Evolutionary conservation across 2,329 filamentous ascomycete genomes (phyloP).

Genomic region (Cryphonectria nitschkei): DNA sequence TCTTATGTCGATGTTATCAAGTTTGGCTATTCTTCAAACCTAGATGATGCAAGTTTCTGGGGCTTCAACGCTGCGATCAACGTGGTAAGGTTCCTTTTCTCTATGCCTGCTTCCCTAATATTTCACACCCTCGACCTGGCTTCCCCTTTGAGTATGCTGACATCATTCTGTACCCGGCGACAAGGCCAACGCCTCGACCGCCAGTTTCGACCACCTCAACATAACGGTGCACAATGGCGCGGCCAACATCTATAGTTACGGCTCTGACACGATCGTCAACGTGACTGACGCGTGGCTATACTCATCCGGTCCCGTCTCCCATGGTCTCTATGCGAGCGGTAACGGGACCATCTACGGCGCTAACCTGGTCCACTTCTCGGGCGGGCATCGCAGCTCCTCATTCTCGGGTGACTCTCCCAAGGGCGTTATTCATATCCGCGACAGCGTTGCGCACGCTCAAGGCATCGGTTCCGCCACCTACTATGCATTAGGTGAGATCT

Average conservation of each 20-base stretch:
- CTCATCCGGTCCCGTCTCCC: conserved; percentile 38
- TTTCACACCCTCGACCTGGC: background rate
- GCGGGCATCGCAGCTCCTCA: conserved; percentile 38
- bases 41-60: conserved; percentile 31
- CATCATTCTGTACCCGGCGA: background rate
- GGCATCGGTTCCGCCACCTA: conserved; percentile 40
- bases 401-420: conserved; percentile 39
- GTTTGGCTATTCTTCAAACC: conserved; percentile 36
- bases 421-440: conserved; percentile 36
- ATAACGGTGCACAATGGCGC: conserved; percentile 41
- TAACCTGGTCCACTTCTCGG: conserved; percentile 37
- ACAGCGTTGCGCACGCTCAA: conserved; percentile 36
- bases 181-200: background rate
- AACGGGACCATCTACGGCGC: conserved; percentile 37
- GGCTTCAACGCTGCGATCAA: conserved; percentile 39
- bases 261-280: conserved; percentile 35
- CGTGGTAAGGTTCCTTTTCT: conserved; percentile 33
- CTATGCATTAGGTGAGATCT: conserved; percentile 37
- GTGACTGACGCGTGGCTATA: conserved; percentile 38
- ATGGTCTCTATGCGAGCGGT: conserved; percentile 39
- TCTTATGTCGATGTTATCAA: conserved; percentile 37
- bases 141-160: background rate
- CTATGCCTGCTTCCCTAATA: conserved; percentile 30
- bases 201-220: conserved; percentile 35
- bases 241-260: conserved; percentile 39